Evolutionary conservation across 2,329 filamentous ascomycete genomes (phyloP).

Genomic region (Magnaporthiopsis rhizophila): DNA sequence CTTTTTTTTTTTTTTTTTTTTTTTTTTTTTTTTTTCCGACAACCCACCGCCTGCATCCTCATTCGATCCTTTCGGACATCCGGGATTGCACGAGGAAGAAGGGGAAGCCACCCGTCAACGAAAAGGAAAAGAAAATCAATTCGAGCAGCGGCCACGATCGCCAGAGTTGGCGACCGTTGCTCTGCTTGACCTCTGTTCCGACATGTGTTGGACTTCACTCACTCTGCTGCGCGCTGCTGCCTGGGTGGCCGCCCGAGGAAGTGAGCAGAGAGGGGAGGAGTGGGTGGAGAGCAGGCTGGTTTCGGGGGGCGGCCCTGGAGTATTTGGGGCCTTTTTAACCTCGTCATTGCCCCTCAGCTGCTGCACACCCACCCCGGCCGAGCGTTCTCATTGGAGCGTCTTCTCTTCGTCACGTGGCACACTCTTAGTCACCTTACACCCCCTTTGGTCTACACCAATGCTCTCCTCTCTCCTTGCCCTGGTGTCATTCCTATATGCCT

Average conservation of each 20-base stretch:
- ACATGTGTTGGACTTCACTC: conserved; percentile 6
- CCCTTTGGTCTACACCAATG: neutral
- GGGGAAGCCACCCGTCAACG: neutral
- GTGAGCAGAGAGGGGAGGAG: conserved; percentile 4
- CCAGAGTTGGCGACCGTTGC: neutral
- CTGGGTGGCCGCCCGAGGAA: conserved; percentile 1
- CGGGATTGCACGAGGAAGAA: neutral
- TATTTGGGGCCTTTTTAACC: conserved; percentile 42
- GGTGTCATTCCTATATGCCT: neutral
- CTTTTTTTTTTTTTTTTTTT: too few relatives aligned
- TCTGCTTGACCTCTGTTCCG: neutral
- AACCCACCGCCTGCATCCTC: neutral
- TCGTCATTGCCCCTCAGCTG: conserved; percentile 19
- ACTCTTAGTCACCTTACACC: neutral
- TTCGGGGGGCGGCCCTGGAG: conserved; percentile 12
- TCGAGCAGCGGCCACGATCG: neutral
- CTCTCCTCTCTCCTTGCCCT: neutral
- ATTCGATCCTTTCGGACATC: too few relatives aligned
- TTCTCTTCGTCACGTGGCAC: conserved; percentile 5
- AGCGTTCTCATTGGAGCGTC: conserved; percentile 11
- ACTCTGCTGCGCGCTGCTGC: conserved; percentile 9
- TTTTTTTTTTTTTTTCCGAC: too few relatives aligned
- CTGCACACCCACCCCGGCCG: conserved; percentile 10
- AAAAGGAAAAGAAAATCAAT: neutral
- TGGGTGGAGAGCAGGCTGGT: conserved; percentile 11